Evolutionary conservation across 2,329 filamentous ascomycete genomes (phyloP), one percentile per base, ranked within the genome.

Genomic region (Bipolaris zeicola): DNA sequence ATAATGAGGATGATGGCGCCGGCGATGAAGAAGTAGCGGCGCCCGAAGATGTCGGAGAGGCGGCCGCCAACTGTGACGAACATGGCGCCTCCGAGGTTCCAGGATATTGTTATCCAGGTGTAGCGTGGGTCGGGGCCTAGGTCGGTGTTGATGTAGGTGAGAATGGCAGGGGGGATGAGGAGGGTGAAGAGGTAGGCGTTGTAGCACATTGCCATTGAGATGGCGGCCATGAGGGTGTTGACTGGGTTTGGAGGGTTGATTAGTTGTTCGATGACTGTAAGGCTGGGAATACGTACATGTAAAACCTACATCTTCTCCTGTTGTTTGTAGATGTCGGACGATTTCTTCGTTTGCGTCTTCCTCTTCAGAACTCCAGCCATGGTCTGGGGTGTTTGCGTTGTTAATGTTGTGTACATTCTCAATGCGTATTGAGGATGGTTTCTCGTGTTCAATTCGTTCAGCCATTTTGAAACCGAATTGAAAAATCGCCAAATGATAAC

Each of bases 21-120:
- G 0, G 68, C 66, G 24, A 74, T 53, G 57, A 73, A 72, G 50
- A 73, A 74, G 44, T 64, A 73, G 34, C 71, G 53, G 1, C 71
- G 66, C 6, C 77, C 77, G 36, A 78, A 79, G 24, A 79, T 76
- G 57, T 79, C 77, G 1, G 73, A 74, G 1, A 79, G 63, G 24
- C 77, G 70, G 5, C 71, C 68, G 6, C 68, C 69, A 10, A 72
- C 57, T 0, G 69, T 72, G 11, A 73, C 68, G n/a, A 73, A 60
- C 60, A 74, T 70, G 1, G 71, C 68, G 16, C 67, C 69, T 8
- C 69, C 67, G 8, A 74, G 65, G 24, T 71, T 74, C 69, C 69
- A 74, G 2, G 68, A 68, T 42, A 73, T 70, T 3, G 70, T 68
- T 28, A 75, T 73, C 72, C 72, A 74, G 2, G 69, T 71, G 31